Percentiles rank a stretch among this genome's conserved stretches.
Conservation (phyloP, 2,329 filamentous ascomycete genomes). For the Lachnellula cervina region DNA sequence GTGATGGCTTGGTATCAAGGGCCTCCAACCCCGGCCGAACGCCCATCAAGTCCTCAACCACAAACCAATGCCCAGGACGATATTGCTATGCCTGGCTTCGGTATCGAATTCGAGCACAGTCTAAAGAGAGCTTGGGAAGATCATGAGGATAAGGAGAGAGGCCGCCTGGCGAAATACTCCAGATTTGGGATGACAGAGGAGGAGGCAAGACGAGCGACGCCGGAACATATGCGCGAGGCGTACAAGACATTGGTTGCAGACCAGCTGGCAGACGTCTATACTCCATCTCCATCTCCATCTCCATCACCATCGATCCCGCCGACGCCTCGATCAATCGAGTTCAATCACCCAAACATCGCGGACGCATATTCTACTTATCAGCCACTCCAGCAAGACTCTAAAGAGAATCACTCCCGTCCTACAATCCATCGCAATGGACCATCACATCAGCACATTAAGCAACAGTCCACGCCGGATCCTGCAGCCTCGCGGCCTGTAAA, state of each 20-base stretch:
- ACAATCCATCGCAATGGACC: too few species aligned
- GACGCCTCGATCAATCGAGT: too few species aligned
- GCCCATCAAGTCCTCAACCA: too few species aligned
- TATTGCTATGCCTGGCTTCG: not conserved
- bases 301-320: too few species aligned
- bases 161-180: not conserved
- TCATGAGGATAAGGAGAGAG: not conserved
- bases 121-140: not conserved
- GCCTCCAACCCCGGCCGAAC: too few species aligned
- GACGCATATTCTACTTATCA: too few species aligned
- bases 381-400: too few species aligned
- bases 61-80: not conserved
- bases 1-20: too few species aligned
- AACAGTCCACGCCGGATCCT: not conserved
- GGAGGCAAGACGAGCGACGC: not conserved
- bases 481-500: not conserved
- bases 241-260: not conserved
- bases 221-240: not conserved
- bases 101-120: not conserved
- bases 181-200: not conserved
- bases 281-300: too few species aligned
- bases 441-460: not conserved
- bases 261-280: not conserved
- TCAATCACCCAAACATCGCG: too few species aligned
- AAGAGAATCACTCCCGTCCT: too few species aligned